Conservation (phyloP, 2,329 filamentous ascomycete species). For the Zarea fungicola region DNA sequence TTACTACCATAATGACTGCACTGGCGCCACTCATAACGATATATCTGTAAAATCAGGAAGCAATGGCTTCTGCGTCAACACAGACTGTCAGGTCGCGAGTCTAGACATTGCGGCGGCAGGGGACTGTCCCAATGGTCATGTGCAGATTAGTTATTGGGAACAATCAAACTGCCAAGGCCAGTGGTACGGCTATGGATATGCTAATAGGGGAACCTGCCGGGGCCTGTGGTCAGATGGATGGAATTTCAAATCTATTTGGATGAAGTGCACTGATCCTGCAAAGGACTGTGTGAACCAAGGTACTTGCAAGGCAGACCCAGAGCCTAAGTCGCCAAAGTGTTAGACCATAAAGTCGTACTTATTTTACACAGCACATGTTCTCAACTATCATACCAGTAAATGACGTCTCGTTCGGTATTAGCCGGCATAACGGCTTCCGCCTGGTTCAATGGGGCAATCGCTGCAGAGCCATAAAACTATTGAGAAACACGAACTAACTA, state of each 20-base stretch:
- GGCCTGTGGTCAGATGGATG: not conserved
- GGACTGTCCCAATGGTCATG: not conserved
- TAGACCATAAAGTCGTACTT: too few relatives aligned
- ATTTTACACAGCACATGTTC: too few relatives aligned
- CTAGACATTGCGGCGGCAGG: not conserved
- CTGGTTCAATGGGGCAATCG: too few relatives aligned
- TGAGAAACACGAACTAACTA: too few relatives aligned
- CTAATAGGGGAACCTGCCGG: not conserved
- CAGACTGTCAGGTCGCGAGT: not conserved
- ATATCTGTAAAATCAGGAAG: not conserved
- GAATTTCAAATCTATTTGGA: not conserved
- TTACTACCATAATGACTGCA: not conserved
- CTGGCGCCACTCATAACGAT: not conserved
- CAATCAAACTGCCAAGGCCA: not conserved
- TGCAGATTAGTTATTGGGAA: constrained; percentile 1
- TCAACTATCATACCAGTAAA: too few relatives aligned
- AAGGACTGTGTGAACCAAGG: constrained; percentile 18
- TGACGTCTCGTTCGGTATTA: too few relatives aligned
- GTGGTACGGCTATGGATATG: constrained; percentile 3
- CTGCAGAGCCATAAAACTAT: too few relatives aligned
- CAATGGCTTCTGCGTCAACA: not conserved
- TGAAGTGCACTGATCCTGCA: not conserved
- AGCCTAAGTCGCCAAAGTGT: too few relatives aligned
- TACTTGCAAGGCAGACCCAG: not conserved
- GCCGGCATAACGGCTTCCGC: too few relatives aligned